Percentiles rank a stretch among this genome's conserved stretches.
Conservation (phyloP, 176 grass and related monocot genomes). For the Dendrocalamus sinicus region DNA sequence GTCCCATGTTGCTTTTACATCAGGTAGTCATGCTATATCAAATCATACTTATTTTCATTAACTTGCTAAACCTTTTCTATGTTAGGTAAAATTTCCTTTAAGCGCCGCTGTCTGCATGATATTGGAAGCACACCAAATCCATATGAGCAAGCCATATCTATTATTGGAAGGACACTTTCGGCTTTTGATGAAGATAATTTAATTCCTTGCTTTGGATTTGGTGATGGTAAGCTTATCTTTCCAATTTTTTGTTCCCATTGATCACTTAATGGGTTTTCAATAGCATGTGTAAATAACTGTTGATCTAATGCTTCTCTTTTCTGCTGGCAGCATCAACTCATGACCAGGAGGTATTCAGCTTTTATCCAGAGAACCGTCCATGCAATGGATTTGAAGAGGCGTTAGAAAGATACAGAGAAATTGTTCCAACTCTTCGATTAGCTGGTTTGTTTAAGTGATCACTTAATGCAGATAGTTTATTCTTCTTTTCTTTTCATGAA, state of each 20-base stretch:
- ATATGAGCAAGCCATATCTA: constrained; percentile 95
- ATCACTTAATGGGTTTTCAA: constrained; percentile 19
- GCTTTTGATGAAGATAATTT: constrained; percentile 93
- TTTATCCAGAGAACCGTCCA: constrained; percentile 80
- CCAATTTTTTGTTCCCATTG: constrained; percentile 6
- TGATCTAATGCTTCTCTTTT: constrained; percentile 35
- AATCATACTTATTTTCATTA: constrained; percentile 22
- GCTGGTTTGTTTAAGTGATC: constrained; percentile 62
- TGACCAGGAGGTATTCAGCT: constrained; percentile 96
- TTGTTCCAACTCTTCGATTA: constrained; percentile 88
- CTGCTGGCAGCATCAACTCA: constrained; percentile 79
- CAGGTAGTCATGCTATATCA: background rate
- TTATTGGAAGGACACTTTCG: constrained; percentile 89
- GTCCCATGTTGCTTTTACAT: constrained; percentile 13
- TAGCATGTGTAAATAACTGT: constrained; percentile 32
- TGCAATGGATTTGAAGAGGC: constrained; percentile 95
- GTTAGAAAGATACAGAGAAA: constrained; percentile 78
- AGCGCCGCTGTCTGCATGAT: constrained; percentile 75
- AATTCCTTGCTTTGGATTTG: constrained; percentile 93
- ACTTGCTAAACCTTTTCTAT: constrained; percentile 18
- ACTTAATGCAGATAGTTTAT: constrained; percentile 8
- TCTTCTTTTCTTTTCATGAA: constrained; percentile 36
- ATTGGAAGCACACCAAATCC: constrained; percentile 72
- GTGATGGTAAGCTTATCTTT: constrained; percentile 63
- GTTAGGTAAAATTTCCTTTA: constrained; percentile 85